Evolutionary conservation across 495 filamentous ascomycete species (phyloP), one percentile per base, ranked within the genome.

Genomic region (Penicillium daleae): DNA sequence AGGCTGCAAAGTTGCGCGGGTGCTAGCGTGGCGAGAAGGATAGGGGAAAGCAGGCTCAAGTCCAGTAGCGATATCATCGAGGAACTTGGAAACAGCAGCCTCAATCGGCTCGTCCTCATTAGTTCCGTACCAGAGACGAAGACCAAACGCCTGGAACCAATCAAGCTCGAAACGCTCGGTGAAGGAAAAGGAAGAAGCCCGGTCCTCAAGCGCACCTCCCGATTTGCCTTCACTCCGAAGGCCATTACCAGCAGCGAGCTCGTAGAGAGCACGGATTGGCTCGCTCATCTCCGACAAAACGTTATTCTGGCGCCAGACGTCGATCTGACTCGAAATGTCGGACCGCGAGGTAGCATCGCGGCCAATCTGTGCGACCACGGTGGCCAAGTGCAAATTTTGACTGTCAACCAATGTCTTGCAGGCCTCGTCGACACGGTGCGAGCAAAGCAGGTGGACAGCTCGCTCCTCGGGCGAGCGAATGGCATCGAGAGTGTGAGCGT

Each of bases 61-160:
- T 66, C 88, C 81, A 65, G 83, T 80, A 66, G 81, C 78, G 6
- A 97, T 77, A 66, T 97, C 91, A 26, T 86, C 70, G 49, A 82
- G 76, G 74, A 89, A 97, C 19, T 83, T 83, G 29, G 82, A 74
- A 21, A 97, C 86, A 10, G 92, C 93, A 51, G 78, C 80, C 56
- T 89, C 85, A 35, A 96, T 80, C 40, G 85, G 80, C 37, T 91
- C 86, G 50, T 88, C 82, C 29, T 86, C 80, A 10, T 82, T 79
- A 46, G 87, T 91, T 40, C 84, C 86, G 72, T 97, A 97, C 87
- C 90, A 97, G 9, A 98, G 82, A 52, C 93, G 86, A 22, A 99
- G 82, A 15, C 91, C 96, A 71, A 99, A 97, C 1, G 92, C 89
- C 65, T 95, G 92, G 74, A 89, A 85, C 95, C 95, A 99, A 71